Percentiles rank a stretch among this genome's conserved stretches.
Conservation (phyloP, 140 eudicot genomes). For the Bidens hawaiensis region DNA sequence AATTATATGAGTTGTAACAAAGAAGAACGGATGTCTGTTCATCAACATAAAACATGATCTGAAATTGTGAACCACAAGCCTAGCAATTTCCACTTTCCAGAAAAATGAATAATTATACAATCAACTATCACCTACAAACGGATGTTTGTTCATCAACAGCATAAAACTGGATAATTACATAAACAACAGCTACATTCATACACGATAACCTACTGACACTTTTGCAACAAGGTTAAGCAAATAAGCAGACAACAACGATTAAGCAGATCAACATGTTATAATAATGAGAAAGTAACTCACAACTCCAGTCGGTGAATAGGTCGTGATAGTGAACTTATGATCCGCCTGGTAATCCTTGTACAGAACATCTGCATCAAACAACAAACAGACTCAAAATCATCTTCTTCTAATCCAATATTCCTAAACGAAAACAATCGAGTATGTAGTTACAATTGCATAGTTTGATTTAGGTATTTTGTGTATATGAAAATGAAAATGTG, state of each 20-base stretch:
- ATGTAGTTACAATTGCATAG: background rate
- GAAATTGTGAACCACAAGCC: background rate
- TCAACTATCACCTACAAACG: background rate
- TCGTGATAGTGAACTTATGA: constrained; percentile 74
- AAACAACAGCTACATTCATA: constrained; percentile 8
- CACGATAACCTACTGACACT: constrained; percentile 3
- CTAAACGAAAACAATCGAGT: background rate
- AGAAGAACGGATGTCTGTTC: no score
- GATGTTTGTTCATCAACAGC: background rate
- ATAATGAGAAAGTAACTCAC: constrained; percentile 37
- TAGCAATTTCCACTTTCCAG: background rate
- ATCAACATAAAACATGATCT: no score
- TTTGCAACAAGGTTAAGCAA: constrained; percentile 5
- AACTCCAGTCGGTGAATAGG: constrained; percentile 67
- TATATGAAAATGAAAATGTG: no score
- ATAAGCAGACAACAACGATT: background rate
- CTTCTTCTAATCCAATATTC: background rate
- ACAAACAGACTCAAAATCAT: constrained; percentile 8
- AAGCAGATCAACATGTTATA: constrained; percentile 4
- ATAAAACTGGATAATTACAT: constrained; percentile 9
- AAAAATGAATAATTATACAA: constrained; percentile 1
- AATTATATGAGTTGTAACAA: background rate
- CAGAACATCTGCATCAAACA: constrained; percentile 54
- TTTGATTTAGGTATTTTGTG: background rate
- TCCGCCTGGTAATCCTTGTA: constrained; percentile 76